Evolutionary conservation across 73 alveolate genomes (phyloP).

Genomic region (Symbiodinium pilosum): DNA sequence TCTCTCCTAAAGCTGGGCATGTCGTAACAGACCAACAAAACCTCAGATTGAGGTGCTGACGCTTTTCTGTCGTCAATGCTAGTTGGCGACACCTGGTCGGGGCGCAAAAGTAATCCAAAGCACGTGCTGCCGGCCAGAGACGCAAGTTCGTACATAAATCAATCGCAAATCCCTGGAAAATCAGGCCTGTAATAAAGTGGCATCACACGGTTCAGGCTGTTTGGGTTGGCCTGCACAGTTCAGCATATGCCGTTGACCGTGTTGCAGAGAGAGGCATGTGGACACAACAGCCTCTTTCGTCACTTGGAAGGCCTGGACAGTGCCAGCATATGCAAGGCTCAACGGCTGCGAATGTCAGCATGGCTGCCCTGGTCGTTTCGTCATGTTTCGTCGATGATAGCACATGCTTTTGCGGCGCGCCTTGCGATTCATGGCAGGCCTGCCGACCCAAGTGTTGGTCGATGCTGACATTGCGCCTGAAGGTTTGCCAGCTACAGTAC

Average conservation of each 20-base stretch:
- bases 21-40: background rate
- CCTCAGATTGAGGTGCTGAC: background rate
- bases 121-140: too few relatives aligned
- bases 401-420: too few relatives aligned
- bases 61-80: slow-evolving; percentile 63
- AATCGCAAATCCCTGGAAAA: background rate
- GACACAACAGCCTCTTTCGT: too few relatives aligned
- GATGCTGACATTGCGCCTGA: background rate
- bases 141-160: too few relatives aligned
- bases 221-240: slow-evolving; percentile 30
- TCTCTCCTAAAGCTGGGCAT: too few relatives aligned
- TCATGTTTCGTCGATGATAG: too few relatives aligned
- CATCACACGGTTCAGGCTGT: slow-evolving; percentile 49
- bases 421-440: slow-evolving; percentile 2
- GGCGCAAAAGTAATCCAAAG: background rate
- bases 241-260: background rate
- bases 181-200: slow-evolving; percentile 69
- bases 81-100: slow-evolving; percentile 81
- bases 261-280: background rate
- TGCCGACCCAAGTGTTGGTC: background rate
- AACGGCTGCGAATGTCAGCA: too few relatives aligned
- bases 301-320: too few relatives aligned
- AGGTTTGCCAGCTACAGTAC: background rate
- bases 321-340: too few relatives aligned
- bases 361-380: too few relatives aligned